These are phyloP conservation scores for Telfairia occidentalis DNA, from an alignment of 331 rosid genomes.

Conservation along the genomic window DNA sequence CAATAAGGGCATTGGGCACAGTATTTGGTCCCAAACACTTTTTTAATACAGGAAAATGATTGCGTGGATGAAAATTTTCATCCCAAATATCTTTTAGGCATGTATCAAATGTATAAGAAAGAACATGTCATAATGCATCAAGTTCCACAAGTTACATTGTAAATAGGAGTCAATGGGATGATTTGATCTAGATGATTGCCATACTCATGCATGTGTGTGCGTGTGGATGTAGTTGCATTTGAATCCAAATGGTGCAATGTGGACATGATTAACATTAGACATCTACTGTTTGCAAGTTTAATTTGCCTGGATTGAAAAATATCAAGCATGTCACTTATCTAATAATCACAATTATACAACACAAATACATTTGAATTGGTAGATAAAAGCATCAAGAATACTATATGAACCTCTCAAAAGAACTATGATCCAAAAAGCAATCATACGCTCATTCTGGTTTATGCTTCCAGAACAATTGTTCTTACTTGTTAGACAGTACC, in stretches of 20 bases:
- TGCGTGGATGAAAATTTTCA: neutral
- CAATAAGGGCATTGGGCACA: no score
- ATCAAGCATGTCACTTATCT: neutral
- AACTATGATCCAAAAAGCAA: neutral
- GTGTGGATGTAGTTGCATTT: neutral
- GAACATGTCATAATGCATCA: neutral
- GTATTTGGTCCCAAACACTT: no score
- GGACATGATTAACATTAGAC: no score
- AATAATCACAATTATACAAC: neutral
- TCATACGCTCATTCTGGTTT: neutral
- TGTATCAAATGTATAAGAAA: neutral
- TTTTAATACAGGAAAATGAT: no score
- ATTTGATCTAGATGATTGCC: neutral
- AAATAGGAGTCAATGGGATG: neutral
- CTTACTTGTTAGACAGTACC: neutral
- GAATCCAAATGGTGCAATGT: no score
- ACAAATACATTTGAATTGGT: neutral
- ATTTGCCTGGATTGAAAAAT: neutral
- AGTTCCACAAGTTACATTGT: neutral
- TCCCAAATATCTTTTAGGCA: neutral
- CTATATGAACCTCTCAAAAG: neutral
- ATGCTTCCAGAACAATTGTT: neutral
- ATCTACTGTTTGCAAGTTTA: neutral
- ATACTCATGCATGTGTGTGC: neutral
- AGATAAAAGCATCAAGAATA: neutral